These are phyloP conservation scores for Haematococcus lacustris DNA, from an alignment of 139 green algal species.

Conservation along the genomic window DNA sequence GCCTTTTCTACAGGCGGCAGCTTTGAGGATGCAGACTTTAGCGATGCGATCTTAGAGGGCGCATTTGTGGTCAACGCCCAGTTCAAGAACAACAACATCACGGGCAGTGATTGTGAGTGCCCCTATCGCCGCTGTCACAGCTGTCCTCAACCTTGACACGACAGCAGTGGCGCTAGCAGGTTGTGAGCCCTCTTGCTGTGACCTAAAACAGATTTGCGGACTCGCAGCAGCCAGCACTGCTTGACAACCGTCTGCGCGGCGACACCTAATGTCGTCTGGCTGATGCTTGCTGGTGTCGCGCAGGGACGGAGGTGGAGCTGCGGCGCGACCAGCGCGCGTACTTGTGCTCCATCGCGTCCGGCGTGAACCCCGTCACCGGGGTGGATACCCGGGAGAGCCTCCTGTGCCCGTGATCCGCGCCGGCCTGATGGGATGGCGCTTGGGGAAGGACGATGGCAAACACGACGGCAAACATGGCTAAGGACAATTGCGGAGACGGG, in stretches of 20 bases:
- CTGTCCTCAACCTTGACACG: background rate
- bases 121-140: background rate
- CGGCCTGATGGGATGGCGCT: too few relatives aligned
- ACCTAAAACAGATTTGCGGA: background rate
- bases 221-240: background rate
- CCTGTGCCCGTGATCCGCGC: slow-evolving; percentile 47
- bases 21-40: slow-evolving; percentile 71
- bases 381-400: slow-evolving; percentile 69
- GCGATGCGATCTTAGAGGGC: slow-evolving; percentile 61
- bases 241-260: too few relatives aligned
- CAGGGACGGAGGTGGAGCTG: slow-evolving; percentile 58
- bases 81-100: slow-evolving; percentile 32
- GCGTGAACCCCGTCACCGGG: slow-evolving; percentile 71
- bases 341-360: slow-evolving; percentile 68
- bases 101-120: slow-evolving; percentile 30
- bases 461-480: too few relatives aligned
- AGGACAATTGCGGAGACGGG: too few relatives aligned
- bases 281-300: background rate
- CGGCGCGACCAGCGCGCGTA: slow-evolving; percentile 56
- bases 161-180: background rate
- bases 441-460: too few relatives aligned
- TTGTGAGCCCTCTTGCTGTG: background rate
- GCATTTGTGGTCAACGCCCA: slow-evolving; percentile 69
- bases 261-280: background rate
- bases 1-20: slow-evolving; percentile 31